Base-by-base conservation (phyloP, 441 rosid species). In the Croton laevigatus region DNA sequence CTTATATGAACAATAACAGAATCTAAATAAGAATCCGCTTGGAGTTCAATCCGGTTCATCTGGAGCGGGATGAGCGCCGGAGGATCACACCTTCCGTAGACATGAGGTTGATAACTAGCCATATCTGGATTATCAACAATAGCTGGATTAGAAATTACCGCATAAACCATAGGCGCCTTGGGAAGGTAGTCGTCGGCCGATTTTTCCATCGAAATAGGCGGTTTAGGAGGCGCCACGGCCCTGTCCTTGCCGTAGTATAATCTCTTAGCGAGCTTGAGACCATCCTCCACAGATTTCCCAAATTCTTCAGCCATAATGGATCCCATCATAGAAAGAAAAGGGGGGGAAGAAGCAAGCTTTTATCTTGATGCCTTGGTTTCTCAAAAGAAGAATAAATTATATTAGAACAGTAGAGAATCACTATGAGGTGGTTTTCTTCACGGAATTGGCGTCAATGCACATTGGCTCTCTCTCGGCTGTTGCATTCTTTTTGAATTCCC, bases 41-140 rank as follows among this genome's bases (percentile, higher is more conserved):
- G 76, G 42, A 94, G 78, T 68, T 83, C 87, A 38, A 94, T 72
- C 20, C 82, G 81, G 71, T 79, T 91, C 98, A 91, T 91, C 81
- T 87, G 95, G 9, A 94, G 83, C 5, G 98, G 98, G 69, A 94
- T 86, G 59, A 91, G 76, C 57, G 97, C 97, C 0, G 98, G 98
- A 1, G 99, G 98, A 65, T 93, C 94, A 74, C 94, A 93, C 75
- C 92, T 79, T 54, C 99, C 98, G 75, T 95, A 80, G 69, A 95
- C 97, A 79, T 95, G 88, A 16, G 99, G 99, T 88, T 95, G 99
- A 78, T 95, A 95, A 77, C 98, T 93, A 12, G 99, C 92, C 36
- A 95, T 77, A 62, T 93, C 98, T 8, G 99, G 99, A 72, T 95
- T 93, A 69, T 95, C 99, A 20, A 93, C 99, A 19, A 89, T 82